Evolutionary conservation across 1,284 basidiomycete genomes (phyloP).

Genomic region (Cystobasidium pallidum): DNA sequence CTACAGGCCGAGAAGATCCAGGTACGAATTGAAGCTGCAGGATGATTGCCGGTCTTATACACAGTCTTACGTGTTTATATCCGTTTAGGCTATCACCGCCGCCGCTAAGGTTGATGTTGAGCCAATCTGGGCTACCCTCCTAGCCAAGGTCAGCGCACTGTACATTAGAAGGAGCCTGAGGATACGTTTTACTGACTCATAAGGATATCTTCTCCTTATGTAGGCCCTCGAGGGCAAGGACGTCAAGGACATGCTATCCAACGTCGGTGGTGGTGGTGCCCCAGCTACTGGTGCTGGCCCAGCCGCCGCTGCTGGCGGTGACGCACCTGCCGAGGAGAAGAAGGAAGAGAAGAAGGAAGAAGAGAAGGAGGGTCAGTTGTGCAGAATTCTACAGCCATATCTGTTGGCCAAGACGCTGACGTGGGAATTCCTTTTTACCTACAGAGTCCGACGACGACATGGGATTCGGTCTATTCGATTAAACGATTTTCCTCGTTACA

Average conservation of each 20-base stretch:
- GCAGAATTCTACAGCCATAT: neutral
- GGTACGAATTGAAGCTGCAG: constrained; percentile 50
- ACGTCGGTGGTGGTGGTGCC: constrained; percentile 45
- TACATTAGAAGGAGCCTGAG: neutral
- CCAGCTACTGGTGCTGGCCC: constrained; percentile 44
- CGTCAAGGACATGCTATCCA: constrained; percentile 45
- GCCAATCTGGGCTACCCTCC: constrained; percentile 94
- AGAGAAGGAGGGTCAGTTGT: constrained; percentile 40
- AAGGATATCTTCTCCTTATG: neutral
- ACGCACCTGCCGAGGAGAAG: constrained; percentile 41
- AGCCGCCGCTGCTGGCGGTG: constrained; percentile 40
- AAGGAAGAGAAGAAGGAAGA: constrained; percentile 47
- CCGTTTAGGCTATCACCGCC: constrained; percentile 65
- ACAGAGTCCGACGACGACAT: constrained; percentile 48
- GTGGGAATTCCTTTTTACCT: neutral
- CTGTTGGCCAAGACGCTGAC: neutral
- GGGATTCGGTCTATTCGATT: constrained; percentile 50
- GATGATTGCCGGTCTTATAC: neutral
- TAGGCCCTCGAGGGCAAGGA: constrained; percentile 45
- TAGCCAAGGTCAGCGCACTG: constrained; percentile 68
- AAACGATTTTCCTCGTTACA: constrained; percentile 28
- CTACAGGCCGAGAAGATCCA: constrained; percentile 45
- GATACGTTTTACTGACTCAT: no score
- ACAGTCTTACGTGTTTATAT: neutral
- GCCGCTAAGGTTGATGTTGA: constrained; percentile 88